Evolutionary conservation across 2,329 filamentous ascomycete species (phyloP), one percentile per base, ranked within the genome.

Genomic region (Colletotrichum shisoi): DNA sequence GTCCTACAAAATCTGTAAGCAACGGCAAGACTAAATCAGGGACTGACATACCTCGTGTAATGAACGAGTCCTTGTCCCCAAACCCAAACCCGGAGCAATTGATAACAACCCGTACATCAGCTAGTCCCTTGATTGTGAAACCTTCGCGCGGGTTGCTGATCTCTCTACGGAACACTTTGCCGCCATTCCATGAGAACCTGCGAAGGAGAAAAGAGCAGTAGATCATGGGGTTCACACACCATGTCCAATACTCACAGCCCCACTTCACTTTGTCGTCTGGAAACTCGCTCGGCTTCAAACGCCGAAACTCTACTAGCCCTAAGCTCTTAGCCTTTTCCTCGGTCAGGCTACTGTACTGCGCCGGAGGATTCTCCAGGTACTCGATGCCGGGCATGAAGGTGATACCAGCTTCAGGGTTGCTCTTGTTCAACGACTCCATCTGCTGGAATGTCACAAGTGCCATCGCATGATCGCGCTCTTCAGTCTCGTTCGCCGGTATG

Each of bases 181-280:
- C 81, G 2, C 81, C 80, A 3, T 72, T 70, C 19, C 76, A 73
- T 13, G 74, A 75, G 60, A 84, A 79, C 61, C 76, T 71, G n/a
- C 81, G 75, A 42, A 84, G 72, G 52, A 84, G 70, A 62, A 81
- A 83, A 3, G 77, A 75, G 72, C 83, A 84, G 72, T 87, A 87
- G 5, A 86, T 73, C 71, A 85, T 85, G 0, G 84, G 78, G 61
- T 86, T 85, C 7, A 86, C 76, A 70, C 83, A 86, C 76, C 83
- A 87, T 0, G 84, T 85, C 40, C 82, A 76, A 70, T 86, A 87
- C 71, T 82, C 79, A 54, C 79, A 83, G 0, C 82, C 84, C 69
- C 83, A 76, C n/a, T 63, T 70, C 1, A 84, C 79, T 27, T 74
- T 74, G 1, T 77, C 77, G 0, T 76, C 71, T 0, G 83, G 83